Conservation (phyloP, 2,329 filamentous ascomycete species). For the Epichloe brachyelytri region DNA sequence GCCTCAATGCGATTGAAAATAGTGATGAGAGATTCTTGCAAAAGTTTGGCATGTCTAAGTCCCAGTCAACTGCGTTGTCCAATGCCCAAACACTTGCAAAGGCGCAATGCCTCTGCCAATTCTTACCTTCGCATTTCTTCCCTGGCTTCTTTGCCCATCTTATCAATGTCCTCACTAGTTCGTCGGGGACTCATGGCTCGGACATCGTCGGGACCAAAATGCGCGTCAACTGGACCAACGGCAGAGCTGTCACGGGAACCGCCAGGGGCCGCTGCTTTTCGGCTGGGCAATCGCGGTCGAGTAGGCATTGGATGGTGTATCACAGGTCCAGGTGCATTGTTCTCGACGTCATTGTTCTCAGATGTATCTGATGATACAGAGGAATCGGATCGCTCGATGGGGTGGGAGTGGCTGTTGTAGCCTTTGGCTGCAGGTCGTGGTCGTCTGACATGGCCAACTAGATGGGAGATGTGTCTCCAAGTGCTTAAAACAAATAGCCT, state of each 20-base stretch:
- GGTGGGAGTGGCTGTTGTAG: slow-evolving; percentile 15
- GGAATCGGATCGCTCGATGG: slow-evolving; percentile 27
- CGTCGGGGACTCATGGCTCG: slow-evolving; percentile 87
- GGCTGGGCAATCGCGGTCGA: slow-evolving; percentile 56
- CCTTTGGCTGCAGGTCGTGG: slow-evolving; percentile 12
- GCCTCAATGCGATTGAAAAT: slow-evolving; percentile 91
- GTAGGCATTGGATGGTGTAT: slow-evolving; percentile 39
- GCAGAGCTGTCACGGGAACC: slow-evolving; percentile 62
- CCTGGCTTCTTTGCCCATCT: slow-evolving; percentile 71
- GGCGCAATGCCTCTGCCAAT: not conserved
- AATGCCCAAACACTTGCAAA: not conserved
- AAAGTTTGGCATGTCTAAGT: slow-evolving; percentile 66
- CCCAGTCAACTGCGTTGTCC: not conserved
- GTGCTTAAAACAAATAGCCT: too few species aligned
- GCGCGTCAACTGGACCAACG: slow-evolving; percentile 58
- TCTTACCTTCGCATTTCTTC: slow-evolving; percentile 46
- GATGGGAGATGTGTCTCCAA: too few species aligned
- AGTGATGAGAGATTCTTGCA: slow-evolving; percentile 80
- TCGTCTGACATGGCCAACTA: slow-evolving; percentile 11
- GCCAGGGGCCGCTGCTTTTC: slow-evolving; percentile 71
- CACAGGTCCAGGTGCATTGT: slow-evolving; percentile 27
- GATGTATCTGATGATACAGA: slow-evolving; percentile 20
- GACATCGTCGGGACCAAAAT: slow-evolving; percentile 78
- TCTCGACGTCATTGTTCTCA: slow-evolving; percentile 18
- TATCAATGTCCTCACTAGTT: slow-evolving; percentile 82